These are phyloP conservation scores for Wickerhamiella siamensis DNA, from an alignment of 805 yeast genomes.

Conservation along the genomic window DNA sequence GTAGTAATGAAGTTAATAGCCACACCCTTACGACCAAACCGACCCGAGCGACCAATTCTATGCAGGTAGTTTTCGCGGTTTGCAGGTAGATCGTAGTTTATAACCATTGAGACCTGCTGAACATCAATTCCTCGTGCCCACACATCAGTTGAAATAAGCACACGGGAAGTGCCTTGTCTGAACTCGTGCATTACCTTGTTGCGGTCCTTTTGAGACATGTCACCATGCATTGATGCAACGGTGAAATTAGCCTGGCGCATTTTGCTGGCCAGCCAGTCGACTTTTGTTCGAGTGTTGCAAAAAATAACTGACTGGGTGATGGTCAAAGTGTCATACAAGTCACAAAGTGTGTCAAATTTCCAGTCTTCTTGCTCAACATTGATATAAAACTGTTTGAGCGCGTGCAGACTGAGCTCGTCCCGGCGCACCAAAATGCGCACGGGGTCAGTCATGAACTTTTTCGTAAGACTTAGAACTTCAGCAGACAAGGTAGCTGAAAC, in stretches of 20 bases:
- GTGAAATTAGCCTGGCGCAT: slow-evolving; percentile 74
- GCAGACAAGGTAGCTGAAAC: slow-evolving; percentile 88
- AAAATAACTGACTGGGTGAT: slow-evolving; percentile 96
- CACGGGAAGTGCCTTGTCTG: slow-evolving; percentile 85
- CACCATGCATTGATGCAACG: slow-evolving; percentile 93
- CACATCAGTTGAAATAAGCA: slow-evolving; percentile 88
- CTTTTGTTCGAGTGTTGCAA: slow-evolving; percentile 94
- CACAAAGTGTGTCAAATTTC: slow-evolving; percentile 91
- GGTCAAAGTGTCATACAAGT: slow-evolving; percentile 84
- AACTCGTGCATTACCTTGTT: slow-evolving; percentile 92
- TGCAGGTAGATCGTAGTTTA: slow-evolving; percentile 85
- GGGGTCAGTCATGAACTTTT: slow-evolving; percentile 86
- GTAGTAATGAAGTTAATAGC: slow-evolving; percentile 87
- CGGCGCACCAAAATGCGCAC: slow-evolving; percentile 86
- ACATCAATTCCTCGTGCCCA: slow-evolving; percentile 99
- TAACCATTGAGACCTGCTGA: slow-evolving; percentile 91
- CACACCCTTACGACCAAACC: slow-evolving; percentile 94
- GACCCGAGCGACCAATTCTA: slow-evolving; percentile 95
- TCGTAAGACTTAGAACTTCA: slow-evolving; percentile 83
- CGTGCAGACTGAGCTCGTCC: slow-evolving; percentile 88
- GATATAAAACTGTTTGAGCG: slow-evolving; percentile 83
- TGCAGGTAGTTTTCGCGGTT: slow-evolving; percentile 94
- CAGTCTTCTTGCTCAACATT: slow-evolving; percentile 84
- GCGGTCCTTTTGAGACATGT: slow-evolving; percentile 88
- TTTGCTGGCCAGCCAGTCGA: slow-evolving; percentile 74